A percentile compares a stretch with the other conserved stretches of the same genome.
These are phyloP conservation scores for Wallacemonas sp. DNA, from an alignment of 208 protist species.

Conservation along the genomic window DNA sequence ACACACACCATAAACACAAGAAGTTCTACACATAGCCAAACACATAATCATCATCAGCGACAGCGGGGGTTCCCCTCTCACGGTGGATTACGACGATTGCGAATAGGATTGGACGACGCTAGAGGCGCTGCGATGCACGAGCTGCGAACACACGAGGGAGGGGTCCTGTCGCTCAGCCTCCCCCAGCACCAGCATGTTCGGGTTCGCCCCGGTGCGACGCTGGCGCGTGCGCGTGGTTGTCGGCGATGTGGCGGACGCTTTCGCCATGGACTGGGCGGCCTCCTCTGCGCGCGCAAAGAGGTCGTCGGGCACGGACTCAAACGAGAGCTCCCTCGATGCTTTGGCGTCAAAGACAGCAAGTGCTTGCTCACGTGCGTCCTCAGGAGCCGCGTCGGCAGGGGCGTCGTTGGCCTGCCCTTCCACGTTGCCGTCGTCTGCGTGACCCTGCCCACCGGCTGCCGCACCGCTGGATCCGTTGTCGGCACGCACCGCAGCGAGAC, in stretches of 20 bases:
- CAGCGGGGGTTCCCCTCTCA: too few species aligned
- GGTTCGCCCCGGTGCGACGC: not conserved
- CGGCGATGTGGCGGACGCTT: not conserved
- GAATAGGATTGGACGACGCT: conserved; percentile 22
- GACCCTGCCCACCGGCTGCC: not conserved
- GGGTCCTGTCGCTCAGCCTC: conserved; percentile 2
- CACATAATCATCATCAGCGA: too few species aligned
- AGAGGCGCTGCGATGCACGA: conserved; percentile 46
- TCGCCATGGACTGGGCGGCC: not conserved
- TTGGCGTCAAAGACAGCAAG: conserved; percentile 16
- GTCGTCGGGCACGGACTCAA: conserved; percentile 35
- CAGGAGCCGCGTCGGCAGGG: not conserved
- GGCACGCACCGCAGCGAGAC: not conserved
- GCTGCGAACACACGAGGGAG: conserved; percentile 36
- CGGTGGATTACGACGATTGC: not conserved
- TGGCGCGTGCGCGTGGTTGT: not conserved
- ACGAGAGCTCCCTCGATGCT: conserved; percentile 17
- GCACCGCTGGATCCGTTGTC: not conserved
- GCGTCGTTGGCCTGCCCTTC: not conserved
- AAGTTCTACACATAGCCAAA: conserved; percentile 17
- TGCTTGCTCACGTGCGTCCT: conserved; percentile 24
- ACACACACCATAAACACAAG: conserved; percentile 17
- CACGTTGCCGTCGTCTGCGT: not conserved
- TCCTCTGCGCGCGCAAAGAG: conserved; percentile 5
- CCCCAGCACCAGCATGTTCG: not conserved